A percentile compares a stretch with the other conserved stretches of the same genome.
Evolutionary conservation across 768 basidiomycete species (phyloP).

Genomic region (Suillus subluteus): DNA sequence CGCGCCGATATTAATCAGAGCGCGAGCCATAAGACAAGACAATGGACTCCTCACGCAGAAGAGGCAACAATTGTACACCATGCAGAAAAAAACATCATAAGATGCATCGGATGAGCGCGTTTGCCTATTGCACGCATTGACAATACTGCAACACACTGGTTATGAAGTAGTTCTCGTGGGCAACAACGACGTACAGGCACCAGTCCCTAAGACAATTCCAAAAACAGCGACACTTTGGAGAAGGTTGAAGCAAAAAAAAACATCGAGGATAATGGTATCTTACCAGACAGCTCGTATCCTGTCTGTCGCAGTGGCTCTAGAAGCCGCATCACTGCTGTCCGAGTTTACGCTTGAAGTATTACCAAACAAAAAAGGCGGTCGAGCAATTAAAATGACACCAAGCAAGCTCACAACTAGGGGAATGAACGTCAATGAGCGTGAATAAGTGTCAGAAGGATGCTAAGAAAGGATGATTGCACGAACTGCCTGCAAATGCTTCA

Average conservation of each 20-base stretch:
- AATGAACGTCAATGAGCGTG: background rate
- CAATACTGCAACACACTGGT: conserved; percentile 39
- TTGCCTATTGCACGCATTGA: conserved; percentile 72
- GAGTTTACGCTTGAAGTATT: conserved; percentile 7
- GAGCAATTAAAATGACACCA: conserved; percentile 82
- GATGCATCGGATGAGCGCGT: conserved; percentile 75
- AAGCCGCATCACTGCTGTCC: conserved; percentile 8
- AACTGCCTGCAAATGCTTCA: conserved; percentile 60
- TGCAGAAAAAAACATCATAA: conserved; percentile 66
- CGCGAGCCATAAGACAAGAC: background rate
- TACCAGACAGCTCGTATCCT: conserved; percentile 66
- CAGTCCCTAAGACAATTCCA: conserved; percentile 67
- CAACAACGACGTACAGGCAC: conserved; percentile 59
- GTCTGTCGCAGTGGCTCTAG: conserved; percentile 32
- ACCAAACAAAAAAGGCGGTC: conserved; percentile 78
- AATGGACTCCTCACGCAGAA: conserved; percentile 14
- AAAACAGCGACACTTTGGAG: conserved; percentile 56
- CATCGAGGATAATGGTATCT: background rate
- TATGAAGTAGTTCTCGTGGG: background rate
- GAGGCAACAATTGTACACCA: conserved; percentile 45
- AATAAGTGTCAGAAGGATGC: background rate
- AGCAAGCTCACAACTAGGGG: conserved; percentile 60
- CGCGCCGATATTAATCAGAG: background rate
- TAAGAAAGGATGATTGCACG: conserved; percentile 12
- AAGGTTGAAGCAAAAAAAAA: conserved; percentile 1